Evolutionary conservation across 2,329 filamentous ascomycete genomes (phyloP).

Genomic region (Trichoderma koningii): DNA sequence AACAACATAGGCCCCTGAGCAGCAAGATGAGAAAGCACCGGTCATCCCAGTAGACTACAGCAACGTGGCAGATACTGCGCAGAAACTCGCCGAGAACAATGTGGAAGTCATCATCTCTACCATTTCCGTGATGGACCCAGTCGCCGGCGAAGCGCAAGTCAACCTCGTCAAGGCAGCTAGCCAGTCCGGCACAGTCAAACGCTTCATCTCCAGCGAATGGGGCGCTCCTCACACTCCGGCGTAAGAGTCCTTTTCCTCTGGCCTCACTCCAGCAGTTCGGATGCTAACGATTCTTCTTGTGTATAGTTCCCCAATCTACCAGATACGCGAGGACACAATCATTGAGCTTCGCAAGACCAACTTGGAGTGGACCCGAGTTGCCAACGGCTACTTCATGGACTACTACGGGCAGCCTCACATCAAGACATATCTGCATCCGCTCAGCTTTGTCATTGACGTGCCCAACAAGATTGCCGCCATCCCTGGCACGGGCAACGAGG

Average conservation of each 20-base stretch:
- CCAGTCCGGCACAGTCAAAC: constrained; percentile 20
- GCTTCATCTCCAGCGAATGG: constrained; percentile 25
- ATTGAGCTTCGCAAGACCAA: constrained; percentile 4
- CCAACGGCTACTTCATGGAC: constrained; percentile 21
- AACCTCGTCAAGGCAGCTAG: constrained; percentile 22
- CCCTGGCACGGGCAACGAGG: constrained; percentile 10
- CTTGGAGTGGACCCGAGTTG: constrained; percentile 15
- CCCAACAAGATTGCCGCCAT: constrained; percentile 11
- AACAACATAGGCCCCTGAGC: not conserved
- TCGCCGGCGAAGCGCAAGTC: not conserved
- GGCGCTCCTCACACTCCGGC: not conserved
- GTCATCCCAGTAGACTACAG: constrained; percentile 21
- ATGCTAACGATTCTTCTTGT: not conserved
- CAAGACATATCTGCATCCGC: constrained; percentile 6
- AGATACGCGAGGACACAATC: not conserved
- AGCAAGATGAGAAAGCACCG: constrained; percentile 2
- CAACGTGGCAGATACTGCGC: constrained; percentile 13
- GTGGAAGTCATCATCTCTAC: constrained; percentile 24
- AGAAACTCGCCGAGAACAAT: constrained; percentile 1
- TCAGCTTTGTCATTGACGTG: constrained; percentile 3
- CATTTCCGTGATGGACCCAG: constrained; percentile 13
- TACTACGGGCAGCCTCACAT: constrained; percentile 11
- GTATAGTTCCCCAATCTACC: not conserved
- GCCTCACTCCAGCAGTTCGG: no score
- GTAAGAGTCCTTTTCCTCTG: not conserved